These are phyloP conservation scores for Sanghuangporus sanghuang DNA, from an alignment of 1,284 basidiomycete species.

Conservation along the genomic window DNA sequence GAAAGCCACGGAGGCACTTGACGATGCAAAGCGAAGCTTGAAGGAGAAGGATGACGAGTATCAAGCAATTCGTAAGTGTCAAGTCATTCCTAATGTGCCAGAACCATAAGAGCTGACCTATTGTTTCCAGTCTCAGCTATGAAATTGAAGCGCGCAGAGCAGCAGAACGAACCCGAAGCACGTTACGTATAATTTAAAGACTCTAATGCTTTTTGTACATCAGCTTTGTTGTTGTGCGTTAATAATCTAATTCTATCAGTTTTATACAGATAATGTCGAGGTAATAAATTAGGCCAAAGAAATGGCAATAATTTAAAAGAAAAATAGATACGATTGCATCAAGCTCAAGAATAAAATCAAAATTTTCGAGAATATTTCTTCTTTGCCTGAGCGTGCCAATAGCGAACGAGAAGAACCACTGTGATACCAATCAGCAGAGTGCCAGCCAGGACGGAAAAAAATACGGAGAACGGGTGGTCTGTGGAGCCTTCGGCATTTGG, in stretches of 20 bases:
- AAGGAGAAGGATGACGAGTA: constrained; percentile 7
- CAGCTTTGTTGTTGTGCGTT: background rate
- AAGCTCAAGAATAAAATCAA: background rate
- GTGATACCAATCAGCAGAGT: constrained; percentile 34
- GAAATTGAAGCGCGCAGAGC: background rate
- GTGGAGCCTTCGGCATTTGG: constrained; percentile 30
- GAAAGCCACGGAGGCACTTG: constrained; percentile 11
- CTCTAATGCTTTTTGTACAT: background rate
- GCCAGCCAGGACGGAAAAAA: constrained; percentile 44
- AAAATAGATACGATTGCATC: too few relatives aligned
- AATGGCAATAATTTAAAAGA: background rate
- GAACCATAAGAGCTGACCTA: background rate
- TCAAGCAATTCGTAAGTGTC: constrained; percentile 7
- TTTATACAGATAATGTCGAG: background rate
- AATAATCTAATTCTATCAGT: background rate
- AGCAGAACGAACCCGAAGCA: background rate
- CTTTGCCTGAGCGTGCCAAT: constrained; percentile 56
- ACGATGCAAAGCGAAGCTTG: constrained; percentile 6
- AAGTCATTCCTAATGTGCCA: background rate
- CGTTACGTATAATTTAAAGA: constrained; percentile 7
- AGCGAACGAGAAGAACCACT: constrained; percentile 41
- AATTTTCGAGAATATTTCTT: constrained; percentile 23
- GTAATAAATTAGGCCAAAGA: constrained; percentile 3
- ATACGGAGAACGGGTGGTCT: constrained; percentile 32
- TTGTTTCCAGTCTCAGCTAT: constrained; percentile 1